Evolutionary conservation across 352 stramenopile species (phyloP).

Genomic region (Thraustotheca clavata): DNA sequence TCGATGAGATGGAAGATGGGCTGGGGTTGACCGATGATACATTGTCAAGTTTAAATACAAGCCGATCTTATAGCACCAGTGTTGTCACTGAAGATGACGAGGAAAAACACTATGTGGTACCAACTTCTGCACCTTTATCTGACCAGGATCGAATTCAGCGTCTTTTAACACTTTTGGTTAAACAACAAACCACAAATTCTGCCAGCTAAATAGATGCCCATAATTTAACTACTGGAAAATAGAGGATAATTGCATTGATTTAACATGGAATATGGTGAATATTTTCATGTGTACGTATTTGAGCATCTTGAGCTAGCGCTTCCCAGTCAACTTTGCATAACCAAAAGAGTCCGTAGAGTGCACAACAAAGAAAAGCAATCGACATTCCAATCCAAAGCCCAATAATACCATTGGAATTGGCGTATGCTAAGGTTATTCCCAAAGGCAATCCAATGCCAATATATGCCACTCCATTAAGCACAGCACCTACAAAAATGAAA

Average conservation of each 20-base stretch:
- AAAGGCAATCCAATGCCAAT: constrained; percentile 43
- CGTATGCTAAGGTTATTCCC: constrained; percentile 34
- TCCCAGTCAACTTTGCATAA: constrained; percentile 43
- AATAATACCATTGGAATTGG: constrained; percentile 32
- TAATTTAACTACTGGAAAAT: not conserved
- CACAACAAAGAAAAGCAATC: constrained; percentile 34
- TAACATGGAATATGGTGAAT: not conserved
- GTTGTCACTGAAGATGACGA: not conserved
- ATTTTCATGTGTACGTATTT: constrained; percentile 9
- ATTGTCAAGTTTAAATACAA: constrained; percentile 7
- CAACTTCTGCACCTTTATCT: not conserved
- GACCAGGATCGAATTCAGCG: not conserved
- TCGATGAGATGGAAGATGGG: too few species aligned
- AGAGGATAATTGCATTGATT: not conserved
- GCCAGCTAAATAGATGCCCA: not conserved
- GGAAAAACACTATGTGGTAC: not conserved
- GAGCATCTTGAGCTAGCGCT: constrained; percentile 33
- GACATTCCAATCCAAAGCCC: constrained; percentile 54
- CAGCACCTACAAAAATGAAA: constrained; percentile 35
- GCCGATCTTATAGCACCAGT: not conserved
- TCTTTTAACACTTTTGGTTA: not conserved
- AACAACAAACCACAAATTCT: not conserved
- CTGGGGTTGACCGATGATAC: not conserved
- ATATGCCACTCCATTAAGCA: constrained; percentile 41
- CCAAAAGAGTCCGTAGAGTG: constrained; percentile 32